Base-by-base conservation (phyloP, 306 rosid genomes). In the Coriaria nepalensis region DNA sequence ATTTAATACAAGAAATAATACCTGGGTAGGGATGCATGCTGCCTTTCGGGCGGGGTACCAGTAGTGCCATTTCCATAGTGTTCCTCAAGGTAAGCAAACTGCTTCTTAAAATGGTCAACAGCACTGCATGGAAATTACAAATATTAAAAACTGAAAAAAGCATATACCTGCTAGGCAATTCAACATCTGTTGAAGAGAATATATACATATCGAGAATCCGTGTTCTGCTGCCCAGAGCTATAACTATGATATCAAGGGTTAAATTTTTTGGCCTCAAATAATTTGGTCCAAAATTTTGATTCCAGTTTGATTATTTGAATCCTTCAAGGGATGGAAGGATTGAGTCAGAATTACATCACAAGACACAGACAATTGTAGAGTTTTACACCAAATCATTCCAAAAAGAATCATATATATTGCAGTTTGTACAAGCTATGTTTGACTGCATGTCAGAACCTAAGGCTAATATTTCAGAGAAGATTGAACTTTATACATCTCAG, bases 1-100 rank as follows among this genome's bases (percentile, higher is more conserved):
- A 11, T n/a, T 7, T 33, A 64, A 8, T 43, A 41, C 40, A 45
- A 64, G 37, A 49, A 40, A 60, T 40, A 15, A 60, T 61, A 85
- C 98, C 98, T 78, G 12, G 97, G 97, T 47, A 90, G 73, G 6
- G 97, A 90, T 52, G 97, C 97, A 59, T 90, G 97, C 44, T 85
- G 95, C 67, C 97, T 77, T 80, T 81, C 95, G 13, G 80, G 97
- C 7, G 97, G 92, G 55, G 73, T 57, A 52, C 72, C 97, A 34
- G 74, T 65, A 57, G 81, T 74, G 13, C 95, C 95, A 67, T 84
- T 90, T 42, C 93, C 94, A 7, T 84, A 81, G 69, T 84, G 93
- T 71, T 84, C 97, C 74, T 90, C 97, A 6, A 90, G 97, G 73
- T 48, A 90, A 52, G 97, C 93, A 75, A 90, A 90, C 71, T 90